These are phyloP conservation scores for Populus davidiana DNA, from an alignment of 345 rosid genomes.

Conservation along the genomic window DNA sequence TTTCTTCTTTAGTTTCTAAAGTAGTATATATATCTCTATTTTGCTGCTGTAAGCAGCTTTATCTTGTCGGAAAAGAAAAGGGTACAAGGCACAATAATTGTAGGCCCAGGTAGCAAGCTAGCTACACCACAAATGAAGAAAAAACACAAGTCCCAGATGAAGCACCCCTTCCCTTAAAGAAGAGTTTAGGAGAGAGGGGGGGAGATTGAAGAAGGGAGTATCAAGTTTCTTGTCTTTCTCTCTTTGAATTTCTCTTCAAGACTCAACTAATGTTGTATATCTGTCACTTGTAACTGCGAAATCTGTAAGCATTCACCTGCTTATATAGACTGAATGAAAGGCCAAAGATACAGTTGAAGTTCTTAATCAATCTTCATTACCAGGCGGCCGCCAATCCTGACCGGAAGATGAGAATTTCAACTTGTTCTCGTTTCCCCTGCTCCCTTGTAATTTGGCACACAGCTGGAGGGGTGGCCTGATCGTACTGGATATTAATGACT, in stretches of 20 bases:
- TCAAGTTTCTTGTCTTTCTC: neutral
- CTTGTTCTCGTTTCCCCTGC: neutral
- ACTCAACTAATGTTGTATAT: neutral
- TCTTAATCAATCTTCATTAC: neutral
- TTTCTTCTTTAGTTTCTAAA: neutral
- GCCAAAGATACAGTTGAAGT: neutral
- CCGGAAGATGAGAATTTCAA: neutral
- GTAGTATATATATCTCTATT: neutral
- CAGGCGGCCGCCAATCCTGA: neutral
- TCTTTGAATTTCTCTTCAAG: neutral
- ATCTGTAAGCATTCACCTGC: neutral
- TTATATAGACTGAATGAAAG: constrained; percentile 7
- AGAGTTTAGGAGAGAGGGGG: neutral
- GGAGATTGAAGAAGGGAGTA: neutral
- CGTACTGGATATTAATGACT: neutral
- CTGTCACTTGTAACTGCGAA: neutral
- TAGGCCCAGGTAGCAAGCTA: neutral
- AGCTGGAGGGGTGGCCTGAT: neutral
- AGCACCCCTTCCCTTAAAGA: neutral
- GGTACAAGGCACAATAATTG: neutral
- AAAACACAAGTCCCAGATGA: neutral
- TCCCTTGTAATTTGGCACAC: neutral
- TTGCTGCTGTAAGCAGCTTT: neutral
- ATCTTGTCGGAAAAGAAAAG: neutral
- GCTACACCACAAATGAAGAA: neutral